phyloP scores from a whole-genome alignment of 495 filamentous ascomycete genomes.

The Chaetomium fimeti region DNA sequence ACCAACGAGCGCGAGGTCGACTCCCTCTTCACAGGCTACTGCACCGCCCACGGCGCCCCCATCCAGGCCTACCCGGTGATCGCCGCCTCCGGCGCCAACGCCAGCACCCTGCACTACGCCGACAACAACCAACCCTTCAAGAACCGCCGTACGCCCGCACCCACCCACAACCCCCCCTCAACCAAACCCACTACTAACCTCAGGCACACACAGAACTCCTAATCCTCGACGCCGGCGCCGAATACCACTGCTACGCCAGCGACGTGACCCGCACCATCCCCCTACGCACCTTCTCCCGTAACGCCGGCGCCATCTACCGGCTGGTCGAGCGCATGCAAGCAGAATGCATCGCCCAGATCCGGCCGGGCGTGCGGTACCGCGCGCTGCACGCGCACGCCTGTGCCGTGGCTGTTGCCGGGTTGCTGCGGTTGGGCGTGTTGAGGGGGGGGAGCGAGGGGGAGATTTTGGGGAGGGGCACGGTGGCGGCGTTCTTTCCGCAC shows the following conservation, averaged over 20 bases:
- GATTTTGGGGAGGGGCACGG: slow-evolving; percentile 65
- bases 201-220: slow-evolving; percentile 51
- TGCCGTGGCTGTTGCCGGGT: slow-evolving; percentile 65
- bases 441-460: slow-evolving; percentile 57
- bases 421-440: slow-evolving; percentile 68
- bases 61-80: slow-evolving; percentile 86
- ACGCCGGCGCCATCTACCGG: slow-evolving; percentile 67
- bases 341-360: slow-evolving; percentile 65
- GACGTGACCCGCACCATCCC: slow-evolving; percentile 90
- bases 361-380: slow-evolving; percentile 63
- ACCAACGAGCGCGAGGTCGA: slow-evolving; percentile 81
- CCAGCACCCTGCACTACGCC: slow-evolving; percentile 80
- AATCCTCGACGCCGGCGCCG: slow-evolving; percentile 80
- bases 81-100: slow-evolving; percentile 73
- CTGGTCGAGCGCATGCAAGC: slow-evolving; percentile 82
- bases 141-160: slow-evolving; percentile 44
- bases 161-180: no score
- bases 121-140: slow-evolving; percentile 69
- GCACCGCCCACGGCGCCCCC: slow-evolving; percentile 67
- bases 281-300: slow-evolving; percentile 56
- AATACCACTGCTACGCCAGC: slow-evolving; percentile 84
- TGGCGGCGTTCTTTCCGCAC: slow-evolving; percentile 84
- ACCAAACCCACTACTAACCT: no score
- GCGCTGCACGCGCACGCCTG: slow-evolving; percentile 70
- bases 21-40: slow-evolving; percentile 68